Percentiles rank a stretch among this genome's conserved stretches.
Evolutionary conservation across 768 basidiomycete genomes (phyloP).

Genomic region (Chalciporus piperatus): DNA sequence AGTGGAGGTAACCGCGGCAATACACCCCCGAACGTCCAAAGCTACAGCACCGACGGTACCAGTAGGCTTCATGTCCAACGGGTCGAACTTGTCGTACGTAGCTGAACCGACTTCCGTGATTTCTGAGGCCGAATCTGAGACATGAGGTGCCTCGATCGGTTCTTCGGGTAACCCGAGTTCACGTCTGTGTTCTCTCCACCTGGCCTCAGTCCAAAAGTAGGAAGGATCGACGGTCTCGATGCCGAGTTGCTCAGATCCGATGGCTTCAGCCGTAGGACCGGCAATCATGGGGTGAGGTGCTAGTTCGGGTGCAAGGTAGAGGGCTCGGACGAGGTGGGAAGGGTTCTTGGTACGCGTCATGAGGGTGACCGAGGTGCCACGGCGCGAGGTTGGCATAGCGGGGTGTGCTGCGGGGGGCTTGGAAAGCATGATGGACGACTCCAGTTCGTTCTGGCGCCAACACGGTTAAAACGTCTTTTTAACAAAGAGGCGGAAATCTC

Average conservation of each 20-base stretch:
- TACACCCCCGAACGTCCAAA: constrained; percentile 69
- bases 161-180: constrained; percentile 74
- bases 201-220: constrained; percentile 72
- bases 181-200: constrained; percentile 76
- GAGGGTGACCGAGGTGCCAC: constrained; percentile 64
- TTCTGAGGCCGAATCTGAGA: constrained; percentile 17
- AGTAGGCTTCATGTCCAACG: constrained; percentile 59
- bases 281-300: constrained; percentile 72
- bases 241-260: constrained; percentile 52
- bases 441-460: constrained; percentile 67
- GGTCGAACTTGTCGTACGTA: constrained; percentile 12
- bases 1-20: constrained; percentile 72
- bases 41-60: constrained; percentile 88
- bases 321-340: constrained; percentile 61
- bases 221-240: constrained; percentile 63
- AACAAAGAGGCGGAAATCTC: constrained; percentile 1
- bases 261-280: constrained; percentile 56
- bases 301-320: constrained; percentile 66
- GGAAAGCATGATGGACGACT: constrained; percentile 78
- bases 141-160: constrained; percentile 40
- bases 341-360: constrained; percentile 70
- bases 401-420: constrained; percentile 68
- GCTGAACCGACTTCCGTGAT: constrained; percentile 17
- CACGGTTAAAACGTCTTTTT: neutral
- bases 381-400: constrained; percentile 52